Evolutionary conservation across 805 yeast species (phyloP).

Genomic region (Candida sithepensis): DNA sequence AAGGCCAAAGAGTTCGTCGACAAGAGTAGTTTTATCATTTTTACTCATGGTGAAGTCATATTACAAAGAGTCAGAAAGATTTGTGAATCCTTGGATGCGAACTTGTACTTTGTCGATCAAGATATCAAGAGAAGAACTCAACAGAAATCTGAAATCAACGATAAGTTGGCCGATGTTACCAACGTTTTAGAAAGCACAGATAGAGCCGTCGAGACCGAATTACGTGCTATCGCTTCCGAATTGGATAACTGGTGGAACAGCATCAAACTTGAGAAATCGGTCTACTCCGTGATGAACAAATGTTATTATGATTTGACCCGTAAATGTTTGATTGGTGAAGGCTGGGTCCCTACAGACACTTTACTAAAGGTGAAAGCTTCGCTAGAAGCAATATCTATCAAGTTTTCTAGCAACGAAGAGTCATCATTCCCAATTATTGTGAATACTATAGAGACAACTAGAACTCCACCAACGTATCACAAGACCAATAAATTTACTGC

Average conservation of each 20-base stretch:
- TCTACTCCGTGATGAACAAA: slow-evolving; percentile 56
- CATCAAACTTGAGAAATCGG: slow-evolving; percentile 52
- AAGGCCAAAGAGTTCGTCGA: slow-evolving; percentile 53
- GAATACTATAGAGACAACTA: slow-evolving; percentile 66
- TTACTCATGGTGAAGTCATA: slow-evolving; percentile 84
- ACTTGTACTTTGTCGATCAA: slow-evolving; percentile 58
- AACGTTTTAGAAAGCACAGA: slow-evolving; percentile 47
- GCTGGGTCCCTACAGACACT: slow-evolving; percentile 67
- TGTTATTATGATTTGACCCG: slow-evolving; percentile 68
- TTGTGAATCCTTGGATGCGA: slow-evolving; percentile 87
- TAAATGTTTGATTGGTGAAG: slow-evolving; percentile 66
- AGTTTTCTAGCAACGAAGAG: slow-evolving; percentile 21
- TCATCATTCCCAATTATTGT: slow-evolving; percentile 34
- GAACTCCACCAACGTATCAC: slow-evolving; percentile 92
- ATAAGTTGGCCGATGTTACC: slow-evolving; percentile 49
- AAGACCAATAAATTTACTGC: slow-evolving; percentile 91
- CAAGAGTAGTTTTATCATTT: slow-evolving; percentile 82
- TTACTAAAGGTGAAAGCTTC: slow-evolving; percentile 41
- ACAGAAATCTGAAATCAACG: slow-evolving; percentile 40
- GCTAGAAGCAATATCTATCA: slow-evolving; percentile 37
- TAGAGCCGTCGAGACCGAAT: slow-evolving; percentile 58
- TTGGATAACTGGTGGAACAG: slow-evolving; percentile 55
- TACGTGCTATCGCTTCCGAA: slow-evolving; percentile 60
- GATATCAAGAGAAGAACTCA: slow-evolving; percentile 34
- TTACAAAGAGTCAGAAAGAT: slow-evolving; percentile 72